A percentile compares a stretch with the other conserved stretches of the same genome.
Evolutionary conservation across 176 grass and related monocot species (phyloP).

Genomic region (Puya raimondii): DNA sequence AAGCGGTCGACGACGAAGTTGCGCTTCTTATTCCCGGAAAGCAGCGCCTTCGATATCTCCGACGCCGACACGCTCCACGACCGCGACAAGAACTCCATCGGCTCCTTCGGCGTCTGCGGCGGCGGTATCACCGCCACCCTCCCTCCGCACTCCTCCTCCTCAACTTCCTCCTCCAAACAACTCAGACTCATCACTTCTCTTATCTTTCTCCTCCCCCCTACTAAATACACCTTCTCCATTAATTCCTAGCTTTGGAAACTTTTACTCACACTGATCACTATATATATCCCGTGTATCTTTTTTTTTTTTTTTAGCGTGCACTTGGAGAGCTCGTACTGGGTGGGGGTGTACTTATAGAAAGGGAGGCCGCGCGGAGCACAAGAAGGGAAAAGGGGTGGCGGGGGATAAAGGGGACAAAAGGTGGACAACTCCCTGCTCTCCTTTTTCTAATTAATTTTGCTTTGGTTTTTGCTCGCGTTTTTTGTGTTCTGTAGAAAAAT

Average conservation of each 20-base stretch:
- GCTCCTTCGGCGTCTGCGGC: conserved; percentile 69
- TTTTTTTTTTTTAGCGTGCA: neutral
- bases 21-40: conserved; percentile 38
- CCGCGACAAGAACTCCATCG: conserved; percentile 70
- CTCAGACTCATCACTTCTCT: neutral
- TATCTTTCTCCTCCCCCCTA: conserved; percentile 9
- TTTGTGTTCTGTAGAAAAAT: conserved; percentile 1
- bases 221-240: conserved; percentile 28
- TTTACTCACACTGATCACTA: no score
- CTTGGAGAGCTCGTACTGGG: neutral
- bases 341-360: conserved; percentile 32
- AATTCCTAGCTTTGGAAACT: conserved; percentile 7
- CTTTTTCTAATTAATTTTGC: conserved; percentile 29
- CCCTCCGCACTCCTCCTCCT: conserved; percentile 2
- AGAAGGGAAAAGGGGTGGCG: conserved; percentile 28
- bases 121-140: conserved; percentile 32
- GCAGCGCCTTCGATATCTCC: conserved; percentile 65
- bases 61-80: conserved; percentile 85
- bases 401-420: conserved; percentile 37
- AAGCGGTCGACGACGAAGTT: conserved; percentile 25
- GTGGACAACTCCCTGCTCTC: conserved; percentile 52
- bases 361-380: conserved; percentile 55
- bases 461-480: conserved; percentile 17
- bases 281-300: neutral
- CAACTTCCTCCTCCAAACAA: conserved; percentile 8